Evolutionary conservation across 116 monocot genomes (phyloP).

Genomic region (Trichopus zeylanicus): DNA sequence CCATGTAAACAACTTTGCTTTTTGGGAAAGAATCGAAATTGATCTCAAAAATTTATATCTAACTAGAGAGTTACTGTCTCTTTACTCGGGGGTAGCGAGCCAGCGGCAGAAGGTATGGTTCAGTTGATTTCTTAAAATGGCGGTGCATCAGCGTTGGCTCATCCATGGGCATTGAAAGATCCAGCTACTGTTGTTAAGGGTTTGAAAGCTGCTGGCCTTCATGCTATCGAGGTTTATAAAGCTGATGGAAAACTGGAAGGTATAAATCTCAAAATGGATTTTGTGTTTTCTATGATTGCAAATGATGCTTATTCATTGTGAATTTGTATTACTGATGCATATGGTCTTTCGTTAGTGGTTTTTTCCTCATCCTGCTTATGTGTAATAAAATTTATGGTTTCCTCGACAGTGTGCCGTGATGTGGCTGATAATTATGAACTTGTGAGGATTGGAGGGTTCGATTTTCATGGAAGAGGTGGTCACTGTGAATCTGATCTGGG

Average conservation of each 20-base stretch:
- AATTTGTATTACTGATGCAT: background rate
- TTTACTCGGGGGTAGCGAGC: constrained; percentile 66
- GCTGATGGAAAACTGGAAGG: constrained; percentile 78
- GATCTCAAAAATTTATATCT: too few relatives aligned
- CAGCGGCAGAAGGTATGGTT: constrained; percentile 60
- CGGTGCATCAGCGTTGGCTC: constrained; percentile 75
- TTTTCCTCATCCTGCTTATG: background rate
- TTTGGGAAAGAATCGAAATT: too few relatives aligned
- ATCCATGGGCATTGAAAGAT: constrained; percentile 84
- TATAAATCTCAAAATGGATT: background rate
- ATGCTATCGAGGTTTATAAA: constrained; percentile 84
- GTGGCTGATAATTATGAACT: constrained; percentile 61
- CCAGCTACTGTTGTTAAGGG: constrained; percentile 52
- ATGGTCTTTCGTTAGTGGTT: background rate
- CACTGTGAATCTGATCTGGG: constrained; percentile 77
- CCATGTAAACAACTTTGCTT: too few relatives aligned
- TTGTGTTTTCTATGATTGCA: background rate
- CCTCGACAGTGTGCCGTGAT: constrained; percentile 29
- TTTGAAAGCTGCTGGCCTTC: constrained; percentile 68
- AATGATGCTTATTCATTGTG: background rate
- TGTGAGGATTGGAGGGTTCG: constrained; percentile 81
- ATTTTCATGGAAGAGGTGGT: constrained; percentile 77
- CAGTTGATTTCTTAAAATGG: constrained; percentile 65
- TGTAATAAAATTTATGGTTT: background rate
- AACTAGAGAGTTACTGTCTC: background rate